phyloP scores from a whole-genome alignment of 805 yeast genomes.

The Saturnispora galanensis region DNA sequence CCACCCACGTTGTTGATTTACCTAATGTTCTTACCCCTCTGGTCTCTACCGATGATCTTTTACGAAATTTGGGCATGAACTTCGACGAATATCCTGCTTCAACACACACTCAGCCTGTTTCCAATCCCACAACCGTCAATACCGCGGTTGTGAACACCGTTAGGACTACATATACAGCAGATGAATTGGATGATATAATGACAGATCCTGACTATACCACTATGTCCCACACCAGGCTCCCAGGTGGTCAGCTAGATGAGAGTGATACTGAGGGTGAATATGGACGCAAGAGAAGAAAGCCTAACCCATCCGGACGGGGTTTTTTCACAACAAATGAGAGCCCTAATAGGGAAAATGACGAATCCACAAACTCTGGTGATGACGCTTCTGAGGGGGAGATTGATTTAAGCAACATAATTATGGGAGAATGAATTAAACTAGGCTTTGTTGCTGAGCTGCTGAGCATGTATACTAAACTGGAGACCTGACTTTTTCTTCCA shows the following conservation, averaged over 20 bases:
- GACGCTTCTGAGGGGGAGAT: conserved; percentile 5
- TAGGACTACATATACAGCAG: conserved; percentile 1
- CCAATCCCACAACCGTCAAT: neutral
- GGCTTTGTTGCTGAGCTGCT: neutral
- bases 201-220: conserved; percentile 4
- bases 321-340: neutral
- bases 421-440: conserved; percentile 1
- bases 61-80: conserved; percentile 7
- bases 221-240: neutral
- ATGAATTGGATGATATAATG: conserved; percentile 6
- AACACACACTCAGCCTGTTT: neutral
- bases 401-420: conserved; percentile 4
- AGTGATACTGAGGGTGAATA: conserved; percentile 3
- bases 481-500: no score
- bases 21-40: conserved; percentile 7
- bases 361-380: neutral
- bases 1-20: neutral
- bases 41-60: conserved; percentile 6
- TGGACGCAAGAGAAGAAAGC: neutral
- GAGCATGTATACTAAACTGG: neutral
- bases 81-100: conserved; percentile 4
- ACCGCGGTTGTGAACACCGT: conserved; percentile 1
- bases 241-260: neutral
- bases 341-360: neutral
- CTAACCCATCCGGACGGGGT: neutral